These are phyloP conservation scores for Apiotrichum gracile DNA, from an alignment of 1,284 basidiomycete genomes.

Conservation along the genomic window DNA sequence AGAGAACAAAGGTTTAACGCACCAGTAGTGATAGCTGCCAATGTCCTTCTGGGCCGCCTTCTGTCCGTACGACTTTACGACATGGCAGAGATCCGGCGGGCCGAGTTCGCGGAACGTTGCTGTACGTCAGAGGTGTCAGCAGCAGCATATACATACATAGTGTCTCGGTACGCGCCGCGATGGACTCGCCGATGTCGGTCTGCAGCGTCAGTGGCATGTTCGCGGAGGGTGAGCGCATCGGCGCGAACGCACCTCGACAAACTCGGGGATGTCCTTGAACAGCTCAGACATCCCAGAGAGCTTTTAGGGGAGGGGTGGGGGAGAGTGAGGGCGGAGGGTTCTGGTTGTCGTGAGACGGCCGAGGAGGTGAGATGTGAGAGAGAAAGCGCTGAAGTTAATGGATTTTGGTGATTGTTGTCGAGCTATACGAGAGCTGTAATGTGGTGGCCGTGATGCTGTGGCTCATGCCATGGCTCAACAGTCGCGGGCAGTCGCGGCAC, in stretches of 20 bases:
- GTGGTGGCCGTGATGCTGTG: no score
- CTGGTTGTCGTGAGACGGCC: no score
- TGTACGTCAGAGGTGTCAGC: conserved; percentile 47
- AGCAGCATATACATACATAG: conserved; percentile 58
- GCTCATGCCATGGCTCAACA: no score
- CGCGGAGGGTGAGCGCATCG: not conserved
- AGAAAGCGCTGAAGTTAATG: no score
- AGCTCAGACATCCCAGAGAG: conserved; percentile 46
- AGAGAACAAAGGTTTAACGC: not conserved
- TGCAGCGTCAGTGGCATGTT: conserved; percentile 39
- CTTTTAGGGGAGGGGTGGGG: not conserved
- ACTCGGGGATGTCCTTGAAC: conserved; percentile 62
- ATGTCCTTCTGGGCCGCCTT: conserved; percentile 78
- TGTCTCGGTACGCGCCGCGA: conserved; percentile 85
- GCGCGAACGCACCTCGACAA: conserved; percentile 62
- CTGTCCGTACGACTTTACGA: conserved; percentile 78
- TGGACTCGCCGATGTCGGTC: conserved; percentile 84
- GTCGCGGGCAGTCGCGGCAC: no score
- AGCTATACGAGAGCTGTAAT: no score
- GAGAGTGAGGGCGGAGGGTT: no score
- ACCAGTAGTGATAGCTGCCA: conserved; percentile 82
- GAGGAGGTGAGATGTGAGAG: no score
- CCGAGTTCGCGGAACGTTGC: conserved; percentile 94
- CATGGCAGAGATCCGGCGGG: conserved; percentile 93
- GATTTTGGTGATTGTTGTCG: no score